Percentiles rank a stretch among this genome's conserved stretches.
Evolutionary conservation across 371 early-diverging fungal species (phyloP).

Genomic region (Catenaria anguillulae): DNA sequence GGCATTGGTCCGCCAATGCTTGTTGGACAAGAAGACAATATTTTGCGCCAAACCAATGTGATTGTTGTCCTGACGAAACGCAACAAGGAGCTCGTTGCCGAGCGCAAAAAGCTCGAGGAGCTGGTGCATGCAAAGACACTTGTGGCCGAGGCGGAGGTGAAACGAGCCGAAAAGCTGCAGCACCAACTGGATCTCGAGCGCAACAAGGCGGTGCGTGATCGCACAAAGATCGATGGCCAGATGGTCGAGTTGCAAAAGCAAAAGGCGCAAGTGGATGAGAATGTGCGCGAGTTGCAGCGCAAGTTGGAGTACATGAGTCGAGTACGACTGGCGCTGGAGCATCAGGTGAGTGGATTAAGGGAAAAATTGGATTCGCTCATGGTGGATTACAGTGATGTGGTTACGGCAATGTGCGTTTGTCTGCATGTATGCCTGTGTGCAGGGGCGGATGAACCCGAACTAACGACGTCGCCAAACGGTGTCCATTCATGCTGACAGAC

Average conservation of each 20-base stretch:
- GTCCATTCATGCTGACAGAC: too few relatives aligned
- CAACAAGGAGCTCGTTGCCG: conserved; percentile 1
- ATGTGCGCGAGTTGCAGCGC: conserved; percentile 1
- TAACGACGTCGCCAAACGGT: not conserved
- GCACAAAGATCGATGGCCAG: not conserved
- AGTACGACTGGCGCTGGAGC: not conserved
- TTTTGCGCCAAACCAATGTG: conserved; percentile 2
- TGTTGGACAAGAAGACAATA: not conserved
- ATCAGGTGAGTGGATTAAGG: not conserved
- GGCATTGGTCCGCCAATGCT: not conserved
- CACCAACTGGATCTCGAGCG: not conserved
- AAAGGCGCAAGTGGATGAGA: not conserved
- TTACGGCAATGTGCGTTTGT: not conserved
- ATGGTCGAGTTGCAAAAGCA: not conserved
- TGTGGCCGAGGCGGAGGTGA: not conserved
- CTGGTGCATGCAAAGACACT: conserved; percentile 1
- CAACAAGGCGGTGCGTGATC: not conserved
- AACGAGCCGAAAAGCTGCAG: not conserved
- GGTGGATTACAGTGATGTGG: not conserved
- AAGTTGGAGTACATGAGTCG: not conserved
- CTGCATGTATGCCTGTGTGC: too few relatives aligned
- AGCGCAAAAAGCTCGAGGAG: conserved; percentile 2
- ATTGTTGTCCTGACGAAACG: conserved; percentile 1
- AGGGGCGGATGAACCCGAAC: too few relatives aligned
- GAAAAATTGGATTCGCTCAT: conserved; percentile 1